These are phyloP conservation scores for Aegle marmelos DNA, from an alignment of 345 rosid species.

Conservation along the genomic window DNA sequence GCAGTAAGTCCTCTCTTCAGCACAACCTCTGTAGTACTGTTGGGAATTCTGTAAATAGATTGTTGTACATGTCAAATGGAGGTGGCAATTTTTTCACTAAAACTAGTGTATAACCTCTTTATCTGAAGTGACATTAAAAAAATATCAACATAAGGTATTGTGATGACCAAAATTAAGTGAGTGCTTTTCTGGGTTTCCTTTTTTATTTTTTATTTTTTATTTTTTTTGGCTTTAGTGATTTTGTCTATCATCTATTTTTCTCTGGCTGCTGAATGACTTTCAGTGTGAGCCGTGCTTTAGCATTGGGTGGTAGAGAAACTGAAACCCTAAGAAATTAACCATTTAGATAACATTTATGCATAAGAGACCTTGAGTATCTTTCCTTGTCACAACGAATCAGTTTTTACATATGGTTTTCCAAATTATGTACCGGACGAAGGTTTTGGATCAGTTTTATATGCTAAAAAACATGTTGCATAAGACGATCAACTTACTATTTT, in stretches of 20 bases:
- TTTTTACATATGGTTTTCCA: too few species aligned
- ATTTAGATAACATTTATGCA: neutral
- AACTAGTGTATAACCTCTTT: neutral
- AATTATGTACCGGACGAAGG: too few species aligned
- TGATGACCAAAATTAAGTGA: neutral
- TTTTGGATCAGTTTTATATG: too few species aligned
- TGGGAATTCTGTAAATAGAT: neutral
- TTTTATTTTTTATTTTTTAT: neutral
- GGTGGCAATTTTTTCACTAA: neutral
- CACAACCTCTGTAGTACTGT: neutral
- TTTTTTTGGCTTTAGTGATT: neutral
- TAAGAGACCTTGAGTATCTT: neutral
- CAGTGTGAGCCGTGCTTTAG: neutral
- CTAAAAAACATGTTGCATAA: too few species aligned
- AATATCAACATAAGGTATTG: neutral
- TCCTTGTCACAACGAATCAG: too few species aligned
- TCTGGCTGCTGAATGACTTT: neutral
- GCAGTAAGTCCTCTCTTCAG: constrained; percentile 37
- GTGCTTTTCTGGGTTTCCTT: neutral
- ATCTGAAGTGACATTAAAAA: neutral
- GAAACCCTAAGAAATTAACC: neutral
- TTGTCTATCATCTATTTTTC: neutral
- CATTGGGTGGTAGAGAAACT: neutral
- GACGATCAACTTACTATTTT: too few species aligned
- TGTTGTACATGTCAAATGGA: neutral